Conservation (phyloP, 768 basidiomycete species). For the Pisolithus microcarpus region DNA sequence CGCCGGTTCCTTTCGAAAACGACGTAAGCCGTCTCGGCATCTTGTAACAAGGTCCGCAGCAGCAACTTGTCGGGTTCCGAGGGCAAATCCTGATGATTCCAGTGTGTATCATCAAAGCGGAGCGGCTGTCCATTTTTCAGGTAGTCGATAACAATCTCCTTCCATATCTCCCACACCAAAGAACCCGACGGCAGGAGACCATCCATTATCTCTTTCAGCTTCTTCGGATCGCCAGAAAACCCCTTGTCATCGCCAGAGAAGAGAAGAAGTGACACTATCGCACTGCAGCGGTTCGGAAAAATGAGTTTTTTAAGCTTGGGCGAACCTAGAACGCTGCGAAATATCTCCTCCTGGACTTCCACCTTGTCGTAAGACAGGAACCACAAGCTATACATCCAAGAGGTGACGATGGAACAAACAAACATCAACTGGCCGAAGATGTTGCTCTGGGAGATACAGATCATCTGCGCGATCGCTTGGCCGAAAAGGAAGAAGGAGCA, state of each 20-base stretch:
- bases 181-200: too few relatives aligned
- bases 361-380: constrained; percentile 27
- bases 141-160: background rate
- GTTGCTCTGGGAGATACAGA: too few relatives aligned
- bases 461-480: too few relatives aligned
- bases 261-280: constrained; percentile 7
- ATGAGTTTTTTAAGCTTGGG: constrained; percentile 3
- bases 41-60: background rate
- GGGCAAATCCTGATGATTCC: too few relatives aligned
- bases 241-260: background rate
- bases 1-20: too few relatives aligned
- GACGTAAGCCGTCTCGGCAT: too few relatives aligned
- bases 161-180: too few relatives aligned
- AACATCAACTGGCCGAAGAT: too few relatives aligned
- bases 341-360: constrained; percentile 7
- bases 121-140: background rate
- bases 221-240: background rate
- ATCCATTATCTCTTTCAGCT: too few relatives aligned
- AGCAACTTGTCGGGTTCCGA: background rate
- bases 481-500: too few relatives aligned
- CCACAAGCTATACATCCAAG: constrained; percentile 26
- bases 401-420: constrained; percentile 4
- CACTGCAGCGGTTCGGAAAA: constrained; percentile 6
- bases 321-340: background rate
- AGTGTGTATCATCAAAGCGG: too few relatives aligned